Evolutionary conservation across 2,329 filamentous ascomycete species (phyloP).

Genomic region (Arthrobotrys entomopaga): DNA sequence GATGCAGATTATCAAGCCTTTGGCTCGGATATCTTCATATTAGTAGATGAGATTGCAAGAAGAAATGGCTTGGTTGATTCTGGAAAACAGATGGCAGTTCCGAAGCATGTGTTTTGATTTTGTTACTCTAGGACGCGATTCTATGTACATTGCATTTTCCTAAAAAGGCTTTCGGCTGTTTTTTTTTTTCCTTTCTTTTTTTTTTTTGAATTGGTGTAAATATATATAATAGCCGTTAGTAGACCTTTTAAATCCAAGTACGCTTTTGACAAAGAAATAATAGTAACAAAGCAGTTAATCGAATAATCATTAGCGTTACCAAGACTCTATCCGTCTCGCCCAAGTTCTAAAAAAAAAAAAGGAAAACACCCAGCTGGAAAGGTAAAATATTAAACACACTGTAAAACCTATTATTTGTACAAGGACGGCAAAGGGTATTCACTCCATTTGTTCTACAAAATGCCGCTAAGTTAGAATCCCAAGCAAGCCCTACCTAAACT

Average conservation of each 20-base stretch:
- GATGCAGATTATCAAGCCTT: slow-evolving; percentile 35
- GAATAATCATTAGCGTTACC: too few relatives aligned
- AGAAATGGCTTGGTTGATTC: slow-evolving; percentile 14
- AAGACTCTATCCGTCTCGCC: slow-evolving; percentile 2
- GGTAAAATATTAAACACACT: not conserved
- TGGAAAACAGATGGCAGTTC: too few relatives aligned
- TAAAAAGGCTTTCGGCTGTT: too few relatives aligned
- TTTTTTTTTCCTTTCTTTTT: too few relatives aligned
- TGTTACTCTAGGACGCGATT: too few relatives aligned
- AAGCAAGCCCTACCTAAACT: not conserved
- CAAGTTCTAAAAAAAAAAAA: not conserved
- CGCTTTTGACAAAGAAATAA: too few relatives aligned
- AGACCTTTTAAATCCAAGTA: too few relatives aligned
- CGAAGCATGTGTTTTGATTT: too few relatives aligned
- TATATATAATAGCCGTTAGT: too few relatives aligned
- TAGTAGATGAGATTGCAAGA: slow-evolving; percentile 16
- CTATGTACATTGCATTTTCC: too few relatives aligned
- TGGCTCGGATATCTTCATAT: slow-evolving; percentile 12
- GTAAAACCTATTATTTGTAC: not conserved
- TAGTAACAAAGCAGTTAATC: too few relatives aligned
- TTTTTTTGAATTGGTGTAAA: too few relatives aligned
- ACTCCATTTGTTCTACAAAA: not conserved
- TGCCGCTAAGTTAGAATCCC: not conserved
- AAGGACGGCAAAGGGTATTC: slow-evolving; percentile 5
- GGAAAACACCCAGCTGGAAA: slow-evolving; percentile 1